These are phyloP conservation scores for Xylaria sp. DNA, from an alignment of 495 filamentous ascomycete species.

Conservation along the genomic window DNA sequence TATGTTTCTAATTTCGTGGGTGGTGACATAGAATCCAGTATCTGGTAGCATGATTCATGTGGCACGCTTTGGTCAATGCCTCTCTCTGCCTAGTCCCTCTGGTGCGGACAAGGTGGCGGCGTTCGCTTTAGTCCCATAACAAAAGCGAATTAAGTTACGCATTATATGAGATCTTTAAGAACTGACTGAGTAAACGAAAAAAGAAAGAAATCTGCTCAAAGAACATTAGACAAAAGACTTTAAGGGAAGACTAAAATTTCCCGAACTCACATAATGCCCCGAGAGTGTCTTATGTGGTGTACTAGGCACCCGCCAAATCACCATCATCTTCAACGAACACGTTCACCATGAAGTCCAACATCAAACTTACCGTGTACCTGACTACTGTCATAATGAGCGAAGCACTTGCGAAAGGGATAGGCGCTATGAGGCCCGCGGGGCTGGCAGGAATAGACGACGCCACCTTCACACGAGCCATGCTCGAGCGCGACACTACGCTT, in stretches of 20 bases:
- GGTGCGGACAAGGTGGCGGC: not conserved
- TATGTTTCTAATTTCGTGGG: not conserved
- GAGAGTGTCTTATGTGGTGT: not conserved
- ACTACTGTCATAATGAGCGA: slow-evolving; percentile 15
- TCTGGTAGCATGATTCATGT: not conserved
- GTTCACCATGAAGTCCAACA: slow-evolving; percentile 22
- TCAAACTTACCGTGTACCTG: slow-evolving; percentile 22
- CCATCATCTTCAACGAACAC: not conserved
- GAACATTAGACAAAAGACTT: not conserved
- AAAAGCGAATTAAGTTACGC: not conserved
- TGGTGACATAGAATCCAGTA: not conserved
- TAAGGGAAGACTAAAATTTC: too few species aligned
- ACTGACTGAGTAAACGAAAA: not conserved
- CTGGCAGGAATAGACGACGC: not conserved
- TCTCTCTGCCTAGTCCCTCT: too few species aligned
- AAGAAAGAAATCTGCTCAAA: not conserved
- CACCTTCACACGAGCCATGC: not conserved
- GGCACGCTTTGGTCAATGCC: not conserved
- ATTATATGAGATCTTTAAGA: not conserved
- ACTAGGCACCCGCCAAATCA: not conserved
- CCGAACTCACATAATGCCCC: not conserved
- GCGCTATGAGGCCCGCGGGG: not conserved
- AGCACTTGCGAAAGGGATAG: slow-evolving; percentile 2
- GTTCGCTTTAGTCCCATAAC: not conserved
- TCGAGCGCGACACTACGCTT: not conserved